Conservation (phyloP, 1,284 basidiomycete species). For the Naganishia liquefaciens region DNA sequence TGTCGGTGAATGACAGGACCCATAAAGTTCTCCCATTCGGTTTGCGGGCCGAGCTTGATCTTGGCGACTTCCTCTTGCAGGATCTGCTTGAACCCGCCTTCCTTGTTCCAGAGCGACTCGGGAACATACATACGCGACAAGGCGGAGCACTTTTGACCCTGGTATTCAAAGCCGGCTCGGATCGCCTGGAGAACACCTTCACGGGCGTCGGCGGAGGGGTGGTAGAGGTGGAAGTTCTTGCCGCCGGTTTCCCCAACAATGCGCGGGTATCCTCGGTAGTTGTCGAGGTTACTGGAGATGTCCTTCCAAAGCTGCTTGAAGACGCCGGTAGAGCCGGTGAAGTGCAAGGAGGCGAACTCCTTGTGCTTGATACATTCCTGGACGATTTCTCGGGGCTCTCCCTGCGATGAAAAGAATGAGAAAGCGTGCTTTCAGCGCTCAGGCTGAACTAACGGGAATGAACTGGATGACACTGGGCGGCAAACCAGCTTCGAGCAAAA, state of each 20-base stretch:
- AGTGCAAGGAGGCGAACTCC: conserved; percentile 86
- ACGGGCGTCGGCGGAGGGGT: conserved; percentile 79
- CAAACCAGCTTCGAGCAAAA: conserved; percentile 90
- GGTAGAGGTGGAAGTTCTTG: conserved; percentile 97
- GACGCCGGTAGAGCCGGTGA: conserved; percentile 92
- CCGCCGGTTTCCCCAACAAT: conserved; percentile 96
- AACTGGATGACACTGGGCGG: conserved; percentile 97
- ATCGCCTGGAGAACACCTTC: conserved; percentile 88
- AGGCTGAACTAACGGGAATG: conserved; percentile 61
- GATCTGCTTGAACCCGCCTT: conserved; percentile 76
- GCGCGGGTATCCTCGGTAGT: conserved; percentile 84
- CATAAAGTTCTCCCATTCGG: conserved; percentile 83
- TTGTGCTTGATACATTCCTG: conserved; percentile 76
- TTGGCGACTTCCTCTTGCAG: conserved; percentile 73
- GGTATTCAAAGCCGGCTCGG: conserved; percentile 93
- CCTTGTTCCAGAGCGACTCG: conserved; percentile 72
- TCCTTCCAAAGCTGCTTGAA: conserved; percentile 97
- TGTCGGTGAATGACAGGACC: conserved; percentile 88
- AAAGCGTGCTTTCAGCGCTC: neutral
- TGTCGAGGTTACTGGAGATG: conserved; percentile 82
- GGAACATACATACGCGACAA: conserved; percentile 90
- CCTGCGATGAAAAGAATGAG: conserved; percentile 3
- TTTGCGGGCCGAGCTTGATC: conserved; percentile 79
- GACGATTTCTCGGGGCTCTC: conserved; percentile 76
- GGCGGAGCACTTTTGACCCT: conserved; percentile 97